Percentiles rank a stretch among this genome's conserved stretches.
Conservation (phyloP, 225 moss, liverwort and hornwort species). For the Lunularia cruciata region DNA sequence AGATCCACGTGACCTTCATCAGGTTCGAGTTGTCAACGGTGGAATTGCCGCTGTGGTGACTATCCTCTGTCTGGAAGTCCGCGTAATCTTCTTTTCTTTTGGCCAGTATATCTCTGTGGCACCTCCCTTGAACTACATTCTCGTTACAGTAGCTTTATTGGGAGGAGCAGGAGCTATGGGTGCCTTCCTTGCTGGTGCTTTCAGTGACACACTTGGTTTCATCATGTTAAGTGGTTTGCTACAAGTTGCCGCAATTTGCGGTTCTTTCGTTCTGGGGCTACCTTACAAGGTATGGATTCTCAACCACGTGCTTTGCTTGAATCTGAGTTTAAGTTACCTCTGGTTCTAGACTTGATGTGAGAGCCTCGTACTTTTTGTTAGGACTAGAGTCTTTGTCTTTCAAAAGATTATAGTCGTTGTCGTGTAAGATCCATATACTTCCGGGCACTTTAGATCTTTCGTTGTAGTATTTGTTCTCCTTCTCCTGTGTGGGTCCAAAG, state of each 20-base stretch:
- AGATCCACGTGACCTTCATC: constrained; percentile 64
- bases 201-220: constrained; percentile 66
- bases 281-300: constrained; percentile 90
- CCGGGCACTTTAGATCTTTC: no score
- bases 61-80: constrained; percentile 84
- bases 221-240: constrained; percentile 57
- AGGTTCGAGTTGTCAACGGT: constrained; percentile 78
- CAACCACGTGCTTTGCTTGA: no score
- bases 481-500: no score
- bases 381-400: no score
- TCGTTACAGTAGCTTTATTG: constrained; percentile 79
- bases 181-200: constrained; percentile 63
- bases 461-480: no score
- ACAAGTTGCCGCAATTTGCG: constrained; percentile 76
- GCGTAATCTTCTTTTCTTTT: constrained; percentile 85
- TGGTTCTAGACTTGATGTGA: no score
- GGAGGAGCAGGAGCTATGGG: constrained; percentile 80
- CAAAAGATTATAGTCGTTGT: no score
- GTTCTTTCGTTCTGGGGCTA: constrained; percentile 78
- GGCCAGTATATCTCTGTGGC: constrained; percentile 84
- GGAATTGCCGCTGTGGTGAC: constrained; percentile 70
- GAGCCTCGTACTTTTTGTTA: no score
- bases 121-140: constrained; percentile 77
- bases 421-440: no score
- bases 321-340: no score